Evolutionary conservation across 176 grass and related monocot genomes (phyloP).

Genomic region (sorghum (Sorghum bicolor)): Sorghum_bicolor_NCBIv3 NC_012872.2:56155501-56156000

Average conservation of each 20-base stretch:
- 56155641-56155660: not conserved
- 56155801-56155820: not conserved
- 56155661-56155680: not conserved
- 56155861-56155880: not conserved
- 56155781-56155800: not conserved
- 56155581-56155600: not conserved
- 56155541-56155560: not conserved
- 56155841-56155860: not conserved
- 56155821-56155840: not conserved
- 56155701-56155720: not conserved
- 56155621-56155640: not conserved
- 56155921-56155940: not conserved
- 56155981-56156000: no score
- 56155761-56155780: no score
- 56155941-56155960: not conserved
- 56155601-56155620: not conserved
- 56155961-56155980: not conserved
- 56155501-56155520: not conserved
- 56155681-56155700: no score
- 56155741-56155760: no score
- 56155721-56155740: slow-evolving; percentile 11
- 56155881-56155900: not conserved
- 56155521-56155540: not conserved
- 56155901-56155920: slow-evolving; percentile 10
- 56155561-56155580: not conserved